Percentiles rank a stretch among this genome's conserved stretches.
These are phyloP conservation scores for Brettanomyces custersianus DNA, from an alignment of 805 yeast species.

Conservation along the genomic window DNA sequence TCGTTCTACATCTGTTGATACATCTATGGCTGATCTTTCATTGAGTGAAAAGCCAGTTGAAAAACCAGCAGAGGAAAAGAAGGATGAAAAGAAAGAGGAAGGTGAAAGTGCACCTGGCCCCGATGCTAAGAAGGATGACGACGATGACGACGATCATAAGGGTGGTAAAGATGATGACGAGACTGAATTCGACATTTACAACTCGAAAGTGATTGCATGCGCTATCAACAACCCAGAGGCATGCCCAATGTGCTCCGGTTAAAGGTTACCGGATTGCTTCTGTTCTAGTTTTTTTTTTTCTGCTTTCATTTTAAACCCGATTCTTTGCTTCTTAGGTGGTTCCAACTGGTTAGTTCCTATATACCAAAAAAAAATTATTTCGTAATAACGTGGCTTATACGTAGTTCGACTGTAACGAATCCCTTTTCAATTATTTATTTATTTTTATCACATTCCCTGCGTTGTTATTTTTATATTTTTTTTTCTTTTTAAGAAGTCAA, in stretches of 20 bases:
- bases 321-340: too few species aligned
- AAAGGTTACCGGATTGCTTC: slow-evolving; percentile 10
- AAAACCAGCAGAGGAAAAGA: slow-evolving; percentile 2
- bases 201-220: slow-evolving; percentile 91
- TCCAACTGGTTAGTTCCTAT: too few species aligned
- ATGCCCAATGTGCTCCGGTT: slow-evolving; percentile 99
- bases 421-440: too few species aligned
- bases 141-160: slow-evolving; percentile 25
- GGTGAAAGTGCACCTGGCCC: slow-evolving; percentile 10
- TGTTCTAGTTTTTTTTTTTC: not conserved
- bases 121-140: slow-evolving; percentile 11
- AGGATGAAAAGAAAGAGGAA: slow-evolving; percentile 3
- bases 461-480: too few species aligned
- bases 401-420: too few species aligned
- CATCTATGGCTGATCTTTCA: slow-evolving; percentile 37
- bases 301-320: not conserved
- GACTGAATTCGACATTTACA: slow-evolving; percentile 68
- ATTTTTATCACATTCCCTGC: too few species aligned
- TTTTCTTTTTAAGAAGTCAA: too few species aligned
- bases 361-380: too few species aligned
- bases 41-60: slow-evolving; percentile 17
- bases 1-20: slow-evolving; percentile 32
- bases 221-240: slow-evolving; percentile 96
- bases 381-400: too few species aligned
- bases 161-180: slow-evolving; percentile 25